Evolutionary conservation across 2,329 filamentous ascomycete species (phyloP).

Genomic region (Ascomycota sp.): DNA sequence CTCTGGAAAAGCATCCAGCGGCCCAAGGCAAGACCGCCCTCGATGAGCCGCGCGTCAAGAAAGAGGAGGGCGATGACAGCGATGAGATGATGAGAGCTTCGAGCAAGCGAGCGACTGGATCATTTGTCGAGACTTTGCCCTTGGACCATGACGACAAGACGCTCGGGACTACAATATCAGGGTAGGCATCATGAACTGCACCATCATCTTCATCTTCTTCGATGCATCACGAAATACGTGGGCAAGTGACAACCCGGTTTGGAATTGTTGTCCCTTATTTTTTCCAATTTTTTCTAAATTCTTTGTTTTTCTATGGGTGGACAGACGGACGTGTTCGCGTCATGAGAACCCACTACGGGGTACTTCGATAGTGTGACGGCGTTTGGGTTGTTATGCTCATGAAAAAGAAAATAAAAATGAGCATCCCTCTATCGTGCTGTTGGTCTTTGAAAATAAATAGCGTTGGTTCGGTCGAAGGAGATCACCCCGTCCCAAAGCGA

Average conservation of each 20-base stretch:
- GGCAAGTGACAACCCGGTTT: too few relatives aligned
- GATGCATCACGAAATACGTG: too few relatives aligned
- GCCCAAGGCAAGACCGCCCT: slow-evolving; percentile 17
- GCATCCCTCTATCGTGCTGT: too few relatives aligned
- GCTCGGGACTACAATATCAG: slow-evolving; percentile 6
- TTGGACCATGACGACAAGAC: slow-evolving; percentile 18
- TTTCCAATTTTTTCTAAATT: too few relatives aligned
- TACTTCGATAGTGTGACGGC: neutral
- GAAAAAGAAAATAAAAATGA: too few relatives aligned
- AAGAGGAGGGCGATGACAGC: slow-evolving; percentile 22
- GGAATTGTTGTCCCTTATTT: too few relatives aligned
- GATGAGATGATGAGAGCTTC: slow-evolving; percentile 8
- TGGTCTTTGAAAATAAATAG: too few relatives aligned
- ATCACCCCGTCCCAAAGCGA: slow-evolving; percentile 20
- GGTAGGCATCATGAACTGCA: too few relatives aligned
- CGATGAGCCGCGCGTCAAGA: slow-evolving; percentile 23
- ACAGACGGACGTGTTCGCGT: too few relatives aligned
- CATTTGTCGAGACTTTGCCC: slow-evolving; percentile 17
- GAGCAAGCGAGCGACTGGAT: slow-evolving; percentile 5
- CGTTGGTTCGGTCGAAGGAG: neutral
- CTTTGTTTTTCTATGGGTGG: too few relatives aligned
- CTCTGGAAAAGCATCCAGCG: slow-evolving; percentile 8
- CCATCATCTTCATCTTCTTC: too few relatives aligned
- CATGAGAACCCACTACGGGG: neutral
- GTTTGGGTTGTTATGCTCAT: neutral